Conservation (phyloP, 1,139 yeast species). For the Zygosaccharomyces sapae region DNA sequence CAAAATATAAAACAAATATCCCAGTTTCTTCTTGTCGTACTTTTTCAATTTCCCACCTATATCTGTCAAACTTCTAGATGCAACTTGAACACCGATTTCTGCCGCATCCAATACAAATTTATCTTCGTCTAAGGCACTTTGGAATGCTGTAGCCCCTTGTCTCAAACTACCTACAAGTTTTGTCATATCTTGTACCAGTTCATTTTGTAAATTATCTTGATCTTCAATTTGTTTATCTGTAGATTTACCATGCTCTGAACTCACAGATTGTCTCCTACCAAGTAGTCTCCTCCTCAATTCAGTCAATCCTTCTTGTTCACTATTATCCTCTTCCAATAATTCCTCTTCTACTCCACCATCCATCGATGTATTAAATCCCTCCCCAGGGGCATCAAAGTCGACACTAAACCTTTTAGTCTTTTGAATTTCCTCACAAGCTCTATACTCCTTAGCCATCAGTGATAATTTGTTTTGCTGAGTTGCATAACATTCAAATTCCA, state of each 20-base stretch:
- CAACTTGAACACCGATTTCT: conserved; percentile 39
- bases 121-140: conserved; percentile 38
- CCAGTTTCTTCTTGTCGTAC: conserved; percentile 35
- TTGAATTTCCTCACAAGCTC: conserved; percentile 15
- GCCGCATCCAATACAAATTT: conserved; percentile 39
- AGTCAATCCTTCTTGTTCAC: conserved; percentile 28
- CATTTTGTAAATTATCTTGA: conserved; percentile 39
- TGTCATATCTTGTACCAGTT: conserved; percentile 38
- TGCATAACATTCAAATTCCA: conserved; percentile 12
- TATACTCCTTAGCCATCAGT: conserved; percentile 16
- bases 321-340: conserved; percentile 6
- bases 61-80: conserved; percentile 35
- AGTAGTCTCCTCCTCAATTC: conserved; percentile 36
- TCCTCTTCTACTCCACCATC: conserved; percentile 3
- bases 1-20: conserved; percentile 35
- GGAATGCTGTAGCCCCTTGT: conserved; percentile 41
- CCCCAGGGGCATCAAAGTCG: conserved; percentile 28
- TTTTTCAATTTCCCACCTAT: conserved; percentile 32
- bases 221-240: conserved; percentile 37
- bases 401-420: conserved; percentile 31
- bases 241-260: conserved; percentile 16
- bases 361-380: not conserved
- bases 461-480: conserved; percentile 7
- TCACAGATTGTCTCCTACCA: conserved; percentile 19
- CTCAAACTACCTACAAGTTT: conserved; percentile 37